These are phyloP conservation scores for Fusarium ambrosium DNA, from an alignment of 2,329 filamentous ascomycete species.

Conservation along the genomic window DNA sequence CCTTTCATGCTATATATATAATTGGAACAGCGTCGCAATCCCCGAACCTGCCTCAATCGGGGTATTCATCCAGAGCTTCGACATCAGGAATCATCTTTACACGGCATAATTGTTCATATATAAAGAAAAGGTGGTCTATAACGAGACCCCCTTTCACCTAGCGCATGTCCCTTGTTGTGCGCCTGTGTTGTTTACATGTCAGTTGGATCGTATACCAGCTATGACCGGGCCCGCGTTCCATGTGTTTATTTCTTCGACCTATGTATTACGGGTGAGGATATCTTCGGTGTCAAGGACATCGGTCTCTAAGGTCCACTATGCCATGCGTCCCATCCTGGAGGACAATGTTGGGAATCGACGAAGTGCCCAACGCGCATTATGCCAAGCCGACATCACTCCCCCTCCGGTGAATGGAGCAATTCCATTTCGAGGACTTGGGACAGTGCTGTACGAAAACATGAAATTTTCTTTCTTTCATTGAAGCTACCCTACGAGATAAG, in stretches of 20 bases:
- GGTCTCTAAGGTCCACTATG: not conserved
- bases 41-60: not conserved
- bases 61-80: not conserved
- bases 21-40: not conserved
- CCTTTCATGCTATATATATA: not conserved
- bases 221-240: not conserved
- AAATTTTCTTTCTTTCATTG: no score
- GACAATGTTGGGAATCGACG: accelerated
- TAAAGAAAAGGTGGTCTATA: not conserved
- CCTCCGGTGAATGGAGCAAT: not conserved
- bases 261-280: no score
- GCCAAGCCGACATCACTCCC: not conserved
- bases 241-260: not conserved
- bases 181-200: not conserved
- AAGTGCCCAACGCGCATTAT: not conserved
- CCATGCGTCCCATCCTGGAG: not conserved
- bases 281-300: not conserved
- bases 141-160: no score
- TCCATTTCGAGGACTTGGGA: not conserved
- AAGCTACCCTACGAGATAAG: not conserved
- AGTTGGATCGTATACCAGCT: no score
- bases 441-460: not conserved
- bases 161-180: no score
- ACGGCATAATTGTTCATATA: not conserved
- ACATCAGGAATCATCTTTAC: not conserved